These are phyloP conservation scores for Phalaenopsis hybrid DNA, from an alignment of 116 monocot species.

Conservation along the genomic window DNA sequence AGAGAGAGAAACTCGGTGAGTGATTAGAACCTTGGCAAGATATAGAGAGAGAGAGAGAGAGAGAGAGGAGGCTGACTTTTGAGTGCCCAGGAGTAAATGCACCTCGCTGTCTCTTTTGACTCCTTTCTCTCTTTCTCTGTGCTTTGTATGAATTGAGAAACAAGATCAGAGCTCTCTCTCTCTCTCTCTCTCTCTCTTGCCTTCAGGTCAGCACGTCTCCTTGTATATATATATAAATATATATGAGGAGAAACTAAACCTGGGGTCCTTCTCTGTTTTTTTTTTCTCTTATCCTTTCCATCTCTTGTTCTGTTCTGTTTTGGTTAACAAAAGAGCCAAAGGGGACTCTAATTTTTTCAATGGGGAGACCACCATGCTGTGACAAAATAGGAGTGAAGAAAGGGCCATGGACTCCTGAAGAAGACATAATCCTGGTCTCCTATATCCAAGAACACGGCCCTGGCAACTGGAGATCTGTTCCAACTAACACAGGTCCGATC, in stretches of 20 bases:
- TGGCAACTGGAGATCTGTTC: constrained; percentile 47
- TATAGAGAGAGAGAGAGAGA: neutral
- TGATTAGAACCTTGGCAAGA: neutral
- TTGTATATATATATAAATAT: neutral
- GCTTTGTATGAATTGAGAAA: too few relatives aligned
- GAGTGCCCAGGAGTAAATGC: neutral
- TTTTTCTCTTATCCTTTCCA: neutral
- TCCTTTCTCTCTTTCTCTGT: neutral
- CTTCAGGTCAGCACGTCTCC: neutral
- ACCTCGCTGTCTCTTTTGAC: neutral
- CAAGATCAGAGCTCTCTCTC: neutral
- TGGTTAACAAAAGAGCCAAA: neutral
- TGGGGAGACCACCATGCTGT: constrained; percentile 49
- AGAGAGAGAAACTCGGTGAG: neutral
- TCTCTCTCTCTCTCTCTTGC: neutral
- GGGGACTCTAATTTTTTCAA: neutral
- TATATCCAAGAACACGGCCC: constrained; percentile 43
- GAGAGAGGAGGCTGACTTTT: constrained; percentile 3
- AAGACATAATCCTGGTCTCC: constrained; percentile 43
- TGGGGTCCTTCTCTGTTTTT: too few relatives aligned
- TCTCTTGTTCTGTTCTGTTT: neutral
- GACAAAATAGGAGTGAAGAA: constrained; percentile 45
- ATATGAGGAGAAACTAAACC: neutral
- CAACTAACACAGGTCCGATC: constrained; percentile 28
- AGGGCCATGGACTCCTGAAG: constrained; percentile 53